Evolutionary conservation across 352 stramenopile genomes (phyloP).

Genomic region (Phytophthora cryptogea): DNA sequence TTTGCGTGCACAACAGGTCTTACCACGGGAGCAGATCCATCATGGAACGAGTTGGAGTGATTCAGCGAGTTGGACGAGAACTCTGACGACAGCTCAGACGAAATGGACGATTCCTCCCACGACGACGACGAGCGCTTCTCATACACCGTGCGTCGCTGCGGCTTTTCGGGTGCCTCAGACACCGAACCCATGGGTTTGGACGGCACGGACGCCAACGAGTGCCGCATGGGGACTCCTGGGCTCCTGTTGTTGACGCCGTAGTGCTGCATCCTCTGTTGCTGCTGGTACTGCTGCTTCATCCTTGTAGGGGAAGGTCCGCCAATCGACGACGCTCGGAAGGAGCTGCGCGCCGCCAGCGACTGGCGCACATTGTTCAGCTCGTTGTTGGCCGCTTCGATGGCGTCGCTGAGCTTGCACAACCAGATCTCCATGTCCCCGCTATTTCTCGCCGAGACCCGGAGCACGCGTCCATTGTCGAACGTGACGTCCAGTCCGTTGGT

Average conservation of each 20-base stretch:
- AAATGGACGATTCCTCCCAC: slow-evolving; percentile 38
- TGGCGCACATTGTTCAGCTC: slow-evolving; percentile 69
- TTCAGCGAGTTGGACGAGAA: slow-evolving; percentile 25
- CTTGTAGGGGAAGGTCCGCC: slow-evolving; percentile 35
- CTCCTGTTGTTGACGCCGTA: slow-evolving; percentile 18
- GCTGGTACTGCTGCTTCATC: slow-evolving; percentile 34
- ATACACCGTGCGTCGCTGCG: slow-evolving; percentile 29
- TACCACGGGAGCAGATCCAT: slow-evolving; percentile 27
- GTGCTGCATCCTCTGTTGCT: slow-evolving; percentile 25
- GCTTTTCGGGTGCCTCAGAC: slow-evolving; percentile 20
- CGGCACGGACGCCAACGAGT: slow-evolving; percentile 50
- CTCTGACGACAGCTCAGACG: slow-evolving; percentile 33
- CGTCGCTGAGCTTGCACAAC: slow-evolving; percentile 74
- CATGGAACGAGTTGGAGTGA: slow-evolving; percentile 39
- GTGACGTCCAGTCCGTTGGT: slow-evolving; percentile 70
- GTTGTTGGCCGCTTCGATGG: slow-evolving; percentile 59
- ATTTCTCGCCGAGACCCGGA: slow-evolving; percentile 71
- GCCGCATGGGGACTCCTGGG: slow-evolving; percentile 31
- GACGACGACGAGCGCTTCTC: slow-evolving; percentile 41
- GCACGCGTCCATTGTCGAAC: slow-evolving; percentile 76
- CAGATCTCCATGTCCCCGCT: slow-evolving; percentile 73
- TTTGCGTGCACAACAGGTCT: slow-evolving; percentile 23
- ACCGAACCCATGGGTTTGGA: slow-evolving; percentile 38
- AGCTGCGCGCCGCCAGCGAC: slow-evolving; percentile 44
- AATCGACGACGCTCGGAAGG: slow-evolving; percentile 48